Evolutionary conservation across 345 rosid species (phyloP).

Genomic region (Eucalyptus decipiens): DNA sequence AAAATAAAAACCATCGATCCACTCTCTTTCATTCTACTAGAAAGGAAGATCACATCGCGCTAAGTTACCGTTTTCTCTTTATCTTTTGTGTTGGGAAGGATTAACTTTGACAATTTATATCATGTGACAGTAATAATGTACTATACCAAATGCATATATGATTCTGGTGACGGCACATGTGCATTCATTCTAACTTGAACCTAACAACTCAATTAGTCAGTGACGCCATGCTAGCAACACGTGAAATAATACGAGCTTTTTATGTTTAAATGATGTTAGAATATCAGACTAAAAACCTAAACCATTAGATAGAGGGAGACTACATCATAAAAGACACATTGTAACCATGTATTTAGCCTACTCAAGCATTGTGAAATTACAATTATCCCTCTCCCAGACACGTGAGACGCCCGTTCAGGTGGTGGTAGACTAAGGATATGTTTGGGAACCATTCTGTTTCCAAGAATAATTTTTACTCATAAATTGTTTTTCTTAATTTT

Average conservation of each 20-base stretch:
- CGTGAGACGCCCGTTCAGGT: rapidly evolving
- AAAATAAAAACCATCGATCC: neutral
- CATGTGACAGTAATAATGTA: neutral
- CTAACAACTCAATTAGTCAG: neutral
- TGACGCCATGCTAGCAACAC: neutral
- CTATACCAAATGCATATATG: neutral
- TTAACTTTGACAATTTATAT: neutral
- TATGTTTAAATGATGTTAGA: neutral
- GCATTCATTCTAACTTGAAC: neutral
- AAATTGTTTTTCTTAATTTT: too few relatives aligned
- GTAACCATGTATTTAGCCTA: neutral
- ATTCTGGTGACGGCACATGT: neutral
- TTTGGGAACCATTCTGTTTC: rapidly evolving
- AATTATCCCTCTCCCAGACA: neutral
- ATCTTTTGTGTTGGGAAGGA: neutral
- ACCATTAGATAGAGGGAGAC: neutral
- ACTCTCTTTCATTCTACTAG: neutral
- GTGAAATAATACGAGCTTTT: neutral
- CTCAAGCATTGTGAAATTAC: neutral
- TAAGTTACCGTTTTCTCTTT: neutral
- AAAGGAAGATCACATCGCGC: neutral
- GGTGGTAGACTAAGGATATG: neutral
- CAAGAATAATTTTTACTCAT: rapidly evolving
- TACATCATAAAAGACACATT: neutral
- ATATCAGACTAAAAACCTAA: neutral